Percentiles rank a stretch among this genome's conserved stretches.
phyloP scores from a whole-genome alignment of 78 protist genomes.

The Dictyostelium firmibasis region DNA sequence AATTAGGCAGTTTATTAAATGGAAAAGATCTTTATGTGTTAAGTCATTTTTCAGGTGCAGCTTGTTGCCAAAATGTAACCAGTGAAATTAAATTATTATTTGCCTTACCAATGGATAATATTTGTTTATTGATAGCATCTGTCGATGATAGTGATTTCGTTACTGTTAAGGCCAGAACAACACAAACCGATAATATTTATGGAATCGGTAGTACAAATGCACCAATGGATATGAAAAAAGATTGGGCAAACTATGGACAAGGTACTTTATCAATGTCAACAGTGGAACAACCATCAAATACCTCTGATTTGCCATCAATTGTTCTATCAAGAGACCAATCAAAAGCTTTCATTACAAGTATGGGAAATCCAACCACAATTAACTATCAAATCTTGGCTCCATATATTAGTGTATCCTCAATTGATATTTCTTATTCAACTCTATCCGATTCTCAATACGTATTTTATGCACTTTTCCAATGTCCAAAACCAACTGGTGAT shows the following conservation, averaged over 20 bases:
- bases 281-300: not conserved
- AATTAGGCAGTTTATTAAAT: not conserved
- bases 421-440: not conserved
- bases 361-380: not conserved
- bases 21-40: not conserved
- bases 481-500: not conserved
- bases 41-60: not conserved
- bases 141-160: not conserved
- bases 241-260: not conserved
- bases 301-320: not conserved
- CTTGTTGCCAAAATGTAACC: slow-evolving; percentile 1
- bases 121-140: slow-evolving; percentile 3
- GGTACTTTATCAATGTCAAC: not conserved
- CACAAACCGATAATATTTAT: not conserved
- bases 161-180: not conserved
- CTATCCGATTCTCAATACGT: slow-evolving; percentile 19
- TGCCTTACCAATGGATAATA: not conserved
- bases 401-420: not conserved
- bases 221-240: not conserved
- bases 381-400: slow-evolving; percentile 19
- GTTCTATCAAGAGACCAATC: not conserved
- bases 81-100: slow-evolving; percentile 8
- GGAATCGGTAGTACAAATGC: not conserved
- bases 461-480: not conserved
- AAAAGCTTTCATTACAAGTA: not conserved